These are phyloP conservation scores for Phialophora chinensis DNA, from an alignment of 2,329 filamentous ascomycete species.

Conservation along the genomic window DNA sequence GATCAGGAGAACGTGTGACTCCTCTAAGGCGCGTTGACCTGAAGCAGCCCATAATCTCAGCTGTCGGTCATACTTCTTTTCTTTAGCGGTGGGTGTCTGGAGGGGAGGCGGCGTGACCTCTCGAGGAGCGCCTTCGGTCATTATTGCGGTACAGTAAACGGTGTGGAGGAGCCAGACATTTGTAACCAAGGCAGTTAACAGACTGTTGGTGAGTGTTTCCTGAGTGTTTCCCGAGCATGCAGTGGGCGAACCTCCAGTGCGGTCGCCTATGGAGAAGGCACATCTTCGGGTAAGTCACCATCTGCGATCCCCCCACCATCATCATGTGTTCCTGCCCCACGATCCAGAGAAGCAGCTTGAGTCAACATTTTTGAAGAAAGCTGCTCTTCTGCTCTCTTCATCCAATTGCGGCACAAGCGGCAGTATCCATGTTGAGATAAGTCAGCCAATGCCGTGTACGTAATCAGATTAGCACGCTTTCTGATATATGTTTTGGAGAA, in stretches of 20 bases:
- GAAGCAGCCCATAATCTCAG: conserved; percentile 92
- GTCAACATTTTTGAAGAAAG: conserved; percentile 2
- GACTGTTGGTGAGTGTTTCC: background rate
- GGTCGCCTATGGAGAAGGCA: background rate
- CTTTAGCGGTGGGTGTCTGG: conserved; percentile 64
- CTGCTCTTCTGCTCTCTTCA: background rate
- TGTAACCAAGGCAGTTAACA: background rate
- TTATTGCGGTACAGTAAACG: conserved; percentile 5
- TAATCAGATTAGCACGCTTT: conserved; percentile 26
- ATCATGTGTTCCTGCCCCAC: background rate
- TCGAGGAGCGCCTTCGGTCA: conserved; percentile 36
- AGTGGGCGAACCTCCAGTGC: background rate
- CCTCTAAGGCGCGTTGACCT: conserved; percentile 87
- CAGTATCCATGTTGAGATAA: conserved; percentile 16
- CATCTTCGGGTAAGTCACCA: conserved; percentile 1
- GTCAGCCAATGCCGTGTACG: conserved; percentile 33
- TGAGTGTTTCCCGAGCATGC: background rate
- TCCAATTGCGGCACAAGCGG: conserved; percentile 20
- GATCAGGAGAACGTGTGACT: conserved; percentile 86
- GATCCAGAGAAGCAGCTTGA: background rate
- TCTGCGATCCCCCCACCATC: background rate
- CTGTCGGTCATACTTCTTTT: conserved; percentile 90
- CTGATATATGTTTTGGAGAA: conserved; percentile 25
- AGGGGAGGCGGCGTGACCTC: conserved; percentile 52
- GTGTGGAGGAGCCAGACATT: background rate